phyloP scores from a whole-genome alignment of 2,329 filamentous ascomycete genomes.

The Calonectria montana region DNA sequence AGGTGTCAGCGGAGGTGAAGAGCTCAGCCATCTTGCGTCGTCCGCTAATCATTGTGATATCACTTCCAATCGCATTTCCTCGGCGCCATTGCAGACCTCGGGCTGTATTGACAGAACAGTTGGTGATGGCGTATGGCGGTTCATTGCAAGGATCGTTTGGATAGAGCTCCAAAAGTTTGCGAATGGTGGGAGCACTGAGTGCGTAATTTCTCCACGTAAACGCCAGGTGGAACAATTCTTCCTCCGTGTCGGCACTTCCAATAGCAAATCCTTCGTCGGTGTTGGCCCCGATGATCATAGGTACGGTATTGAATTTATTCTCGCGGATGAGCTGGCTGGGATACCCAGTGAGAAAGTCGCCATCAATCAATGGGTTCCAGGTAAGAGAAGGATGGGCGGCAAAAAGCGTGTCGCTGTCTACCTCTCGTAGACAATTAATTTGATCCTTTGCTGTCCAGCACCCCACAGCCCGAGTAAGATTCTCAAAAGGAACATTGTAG shows the following conservation, averaged over 20 bases:
- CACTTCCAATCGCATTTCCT: constrained; percentile 56
- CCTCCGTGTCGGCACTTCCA: constrained; percentile 53
- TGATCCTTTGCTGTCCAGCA: constrained; percentile 50
- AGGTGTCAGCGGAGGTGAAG: constrained; percentile 46
- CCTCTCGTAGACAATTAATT: constrained; percentile 50
- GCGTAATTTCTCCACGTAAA: constrained; percentile 58
- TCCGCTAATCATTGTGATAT: constrained; percentile 61
- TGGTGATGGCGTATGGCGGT: constrained; percentile 49
- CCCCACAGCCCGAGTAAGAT: constrained; percentile 38
- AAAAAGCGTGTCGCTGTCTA: constrained; percentile 48
- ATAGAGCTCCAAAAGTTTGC: constrained; percentile 58
- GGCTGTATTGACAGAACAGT: constrained; percentile 28
- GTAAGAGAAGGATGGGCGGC: constrained; percentile 50
- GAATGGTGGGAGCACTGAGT: constrained; percentile 56
- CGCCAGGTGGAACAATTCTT: constrained; percentile 51
- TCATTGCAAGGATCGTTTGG: constrained; percentile 60
- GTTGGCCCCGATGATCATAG: constrained; percentile 60
- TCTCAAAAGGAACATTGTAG: constrained; percentile 41
- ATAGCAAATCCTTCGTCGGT: constrained; percentile 60
- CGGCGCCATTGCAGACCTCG: constrained; percentile 58
- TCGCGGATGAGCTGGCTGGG: constrained; percentile 57
- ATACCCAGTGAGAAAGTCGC: constrained; percentile 59
- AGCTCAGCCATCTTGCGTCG: constrained; percentile 58
- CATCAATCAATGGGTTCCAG: constrained; percentile 59
- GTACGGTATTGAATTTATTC: constrained; percentile 57